phyloP scores from a whole-genome alignment of 352 stramenopile species.

The Pilasporangium apinafurcum region DNA sequence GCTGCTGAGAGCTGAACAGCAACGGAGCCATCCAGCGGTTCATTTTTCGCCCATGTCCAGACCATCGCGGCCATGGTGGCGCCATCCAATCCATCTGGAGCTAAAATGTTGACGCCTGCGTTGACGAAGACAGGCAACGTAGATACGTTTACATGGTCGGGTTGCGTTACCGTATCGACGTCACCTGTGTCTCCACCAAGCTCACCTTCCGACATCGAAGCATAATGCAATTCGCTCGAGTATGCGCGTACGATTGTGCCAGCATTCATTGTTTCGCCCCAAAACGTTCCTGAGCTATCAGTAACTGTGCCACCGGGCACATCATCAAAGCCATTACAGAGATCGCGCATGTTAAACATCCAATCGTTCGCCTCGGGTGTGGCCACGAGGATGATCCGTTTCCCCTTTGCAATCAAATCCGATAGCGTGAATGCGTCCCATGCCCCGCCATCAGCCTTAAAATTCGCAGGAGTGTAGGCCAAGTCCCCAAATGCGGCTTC shows the following conservation, averaged over 20 bases:
- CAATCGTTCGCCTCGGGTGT: constrained; percentile 36
- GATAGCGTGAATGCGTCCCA: constrained; percentile 47
- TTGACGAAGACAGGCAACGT: constrained; percentile 41
- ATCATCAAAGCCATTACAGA: constrained; percentile 42
- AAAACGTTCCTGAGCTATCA: constrained; percentile 19
- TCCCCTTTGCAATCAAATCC: constrained; percentile 34
- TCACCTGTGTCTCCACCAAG: constrained; percentile 10
- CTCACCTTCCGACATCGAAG: constrained; percentile 28
- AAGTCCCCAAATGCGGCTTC: constrained; percentile 36
- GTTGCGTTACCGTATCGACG: constrained; percentile 11
- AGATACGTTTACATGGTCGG: constrained; percentile 18
- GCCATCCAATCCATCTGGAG: constrained; percentile 51
- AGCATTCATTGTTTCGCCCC: constrained; percentile 29
- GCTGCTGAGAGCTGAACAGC: constrained; percentile 34
- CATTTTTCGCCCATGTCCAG: constrained; percentile 54
- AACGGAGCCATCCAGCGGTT: constrained; percentile 28
- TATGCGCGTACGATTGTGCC: constrained; percentile 43
- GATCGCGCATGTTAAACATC: constrained; percentile 44
- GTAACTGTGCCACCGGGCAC: constrained; percentile 16
- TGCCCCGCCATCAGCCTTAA: constrained; percentile 20
- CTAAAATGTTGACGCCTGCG: constrained; percentile 53
- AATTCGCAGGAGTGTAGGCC: constrained; percentile 39
- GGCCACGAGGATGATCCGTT: constrained; percentile 45
- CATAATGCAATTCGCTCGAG: constrained; percentile 43
- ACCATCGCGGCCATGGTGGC: constrained; percentile 39